Evolutionary conservation across 2,329 filamentous ascomycete species (phyloP).

Genomic region (Cylindrodendrum hubeiense): DNA sequence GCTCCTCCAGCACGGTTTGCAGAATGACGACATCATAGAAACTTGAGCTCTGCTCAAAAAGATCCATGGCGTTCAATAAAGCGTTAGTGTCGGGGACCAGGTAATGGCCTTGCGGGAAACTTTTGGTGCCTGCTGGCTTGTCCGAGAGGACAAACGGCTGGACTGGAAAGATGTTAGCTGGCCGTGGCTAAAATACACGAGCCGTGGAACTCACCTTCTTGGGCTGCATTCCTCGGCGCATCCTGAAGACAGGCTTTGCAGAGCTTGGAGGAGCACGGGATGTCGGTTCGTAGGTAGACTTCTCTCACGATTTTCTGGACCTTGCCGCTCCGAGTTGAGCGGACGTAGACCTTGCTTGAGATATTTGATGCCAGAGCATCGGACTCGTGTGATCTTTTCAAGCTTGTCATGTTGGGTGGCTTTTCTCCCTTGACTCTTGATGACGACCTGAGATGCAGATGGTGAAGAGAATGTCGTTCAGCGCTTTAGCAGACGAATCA

Average conservation of each 20-base stretch:
- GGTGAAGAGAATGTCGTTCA: constrained; percentile 38
- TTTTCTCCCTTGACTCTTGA: constrained; percentile 6
- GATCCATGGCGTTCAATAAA: constrained; percentile 93
- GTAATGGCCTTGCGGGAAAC: constrained; percentile 90
- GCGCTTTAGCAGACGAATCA: constrained; percentile 37
- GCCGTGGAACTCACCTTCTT: constrained; percentile 70
- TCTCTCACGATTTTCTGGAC: constrained; percentile 99
- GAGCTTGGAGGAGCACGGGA: constrained; percentile 94
- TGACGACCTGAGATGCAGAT: constrained; percentile 21
- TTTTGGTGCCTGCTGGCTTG: constrained; percentile 84
- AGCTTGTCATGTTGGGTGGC: constrained; percentile 68
- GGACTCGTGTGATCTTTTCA: constrained; percentile 68
- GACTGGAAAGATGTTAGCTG: constrained; percentile 60
- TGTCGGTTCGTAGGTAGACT: constrained; percentile 95
- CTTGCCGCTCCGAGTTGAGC: constrained; percentile 95
- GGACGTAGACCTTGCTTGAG: constrained; percentile 94
- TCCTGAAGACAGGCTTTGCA: constrained; percentile 81
- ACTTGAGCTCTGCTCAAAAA: constrained; percentile 91
- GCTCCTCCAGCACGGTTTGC: constrained; percentile 95
- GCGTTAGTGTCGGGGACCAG: constrained; percentile 97
- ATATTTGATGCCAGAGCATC: constrained; percentile 77
- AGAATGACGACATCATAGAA: constrained; percentile 98
- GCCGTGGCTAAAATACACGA: neutral
- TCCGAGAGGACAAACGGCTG: constrained; percentile 90
- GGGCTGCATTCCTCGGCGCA: constrained; percentile 83